Base-by-base conservation (phyloP, 371 early-diverging fungal genomes). In the Rhizopus stolonifer region DNA sequence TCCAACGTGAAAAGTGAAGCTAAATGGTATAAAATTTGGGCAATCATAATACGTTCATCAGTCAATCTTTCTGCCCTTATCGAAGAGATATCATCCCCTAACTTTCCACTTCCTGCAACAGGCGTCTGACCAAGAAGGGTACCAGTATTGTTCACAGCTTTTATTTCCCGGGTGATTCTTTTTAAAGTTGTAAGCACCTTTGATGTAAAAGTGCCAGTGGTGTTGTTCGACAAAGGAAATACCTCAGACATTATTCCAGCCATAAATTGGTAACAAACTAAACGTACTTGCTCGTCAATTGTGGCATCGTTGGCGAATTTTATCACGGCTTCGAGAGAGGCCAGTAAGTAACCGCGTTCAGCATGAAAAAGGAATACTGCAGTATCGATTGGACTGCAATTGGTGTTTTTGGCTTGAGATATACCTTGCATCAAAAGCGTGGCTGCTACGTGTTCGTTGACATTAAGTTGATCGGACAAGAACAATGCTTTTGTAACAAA, bases 361-460 rank as follows among this genome's bases (percentile, higher is more conserved):
- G 72, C 61, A 52, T 82, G 82, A 58, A 83, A 93, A 39, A 90
- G 67, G n/a, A 80, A 48, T 1, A 92, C 81, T 4, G 90, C 84
- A 0, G 83, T 79, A 39, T 87, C 86, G 22, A 85, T 70, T 0
- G 82, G 63, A n/a, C 79, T 71, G 21, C 81, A 69, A 55, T 83
- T 82, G 32, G 72, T 80, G 48, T 71, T 58, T 21, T 77, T 64
- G 42, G 74, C 64, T 26, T 74, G 72, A 9, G 72, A 60, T 26
- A 81, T 67, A 0, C 86, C 92, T 52, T 79, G 58, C 51, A 85
- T 80, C 36, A 93, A 70, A 4, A 94, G 69, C 1, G 85, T 73
- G 1, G 91, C 81, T 9, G 94, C 93, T 4, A 81, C 64, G 56
- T 83, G 70, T 64, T 94, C 94, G 64, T 89, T 86, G 42, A 94